Base-by-base conservation (phyloP, 2,329 filamentous ascomycete species). In the Gnomoniopsis sp. region DNA sequence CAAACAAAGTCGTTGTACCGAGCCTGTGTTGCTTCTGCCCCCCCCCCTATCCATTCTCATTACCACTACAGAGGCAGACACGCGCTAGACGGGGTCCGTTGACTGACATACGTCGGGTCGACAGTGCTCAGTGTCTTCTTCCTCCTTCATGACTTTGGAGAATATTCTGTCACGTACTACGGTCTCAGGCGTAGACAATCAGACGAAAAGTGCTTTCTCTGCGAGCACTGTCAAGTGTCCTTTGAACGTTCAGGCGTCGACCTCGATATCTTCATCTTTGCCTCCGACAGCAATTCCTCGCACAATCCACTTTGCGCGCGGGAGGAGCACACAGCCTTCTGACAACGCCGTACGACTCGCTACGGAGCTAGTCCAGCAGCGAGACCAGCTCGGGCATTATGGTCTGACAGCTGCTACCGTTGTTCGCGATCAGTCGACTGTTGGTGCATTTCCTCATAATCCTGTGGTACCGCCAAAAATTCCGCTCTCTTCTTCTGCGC, bases 351-450 rank as follows among this genome's bases (percentile, higher is more conserved):
- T 52, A 53, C 34, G 58, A 33, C 60, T 57, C 58, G 59, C 56
- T 41, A 56, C 61, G 43, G 48, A 64, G 33, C 55, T 61, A 38
- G 58, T 55, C 17, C 59, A 61, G 56, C 63, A 62, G 41, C 41
- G n/a, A n/a, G 38, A 15, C 63, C 53, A 68, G 36, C 65, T 55
- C 53, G 63, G 64, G 56, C 70, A 68, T 58, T 61, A 72, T 72
- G 70, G 63, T 68, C 61, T 67, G 63, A 69, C 63, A 26, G 64
- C 69, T 53, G 59, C 61, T 48, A 59, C 63, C 34, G 49, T 64
- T 51, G 60, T 63, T 53, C 63, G 53, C 63, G 62, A 67, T 53
- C 60, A 62, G 47, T 58, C 60, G 50, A 56, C 55, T 48, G 60
- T 62, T 50, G 59, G 55, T 53, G 48, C 41, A 23, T 61, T 63